Base-by-base conservation (phyloP, 2,329 filamentous ascomycete genomes). In the Ophiosphaerella narmari region DNA sequence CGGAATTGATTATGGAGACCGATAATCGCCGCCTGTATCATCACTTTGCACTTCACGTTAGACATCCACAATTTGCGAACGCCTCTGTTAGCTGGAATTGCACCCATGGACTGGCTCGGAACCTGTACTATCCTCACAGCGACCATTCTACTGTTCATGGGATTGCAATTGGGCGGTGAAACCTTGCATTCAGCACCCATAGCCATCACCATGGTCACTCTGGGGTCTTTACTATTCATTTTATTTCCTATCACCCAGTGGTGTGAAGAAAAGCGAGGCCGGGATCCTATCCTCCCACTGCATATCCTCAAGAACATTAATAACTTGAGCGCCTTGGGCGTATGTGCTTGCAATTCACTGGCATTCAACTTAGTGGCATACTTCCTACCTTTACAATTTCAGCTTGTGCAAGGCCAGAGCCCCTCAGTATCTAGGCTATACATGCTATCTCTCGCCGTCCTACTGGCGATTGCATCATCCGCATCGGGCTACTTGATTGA, bases 331-430 rank as follows among this genome's bases (percentile, higher is more conserved):
- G 76, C 79, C 3, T 76, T 88, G 7, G 66, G 74, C 1, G 76
- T 81, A 1, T 74, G 73, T 13, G 79, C 78, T 51, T 72, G 72
- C 16, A 78, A 82, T 56, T 75, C 75, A 5, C 75, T 85, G 62
- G 81, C 84, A 31, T 88, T 87, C 68, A 86, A 88, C 48, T 85
- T 81, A 0, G 78, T 80, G 1, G 82, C 84, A 33, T 91, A 89
- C 70, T 91, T 88, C 60, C 74, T 91, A 1, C 89, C 89, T 0
- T 77, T 91, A 0, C 91, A 88, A 71, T 89, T 90, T 52, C 89
- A 92, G 67, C 80, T 85, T 9, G 86, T 87, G 0, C 80, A 86
- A 2, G 78, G 78, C n/a, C 80, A 80, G 1, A 79, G 78, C 0
- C 83, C 86, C 0, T 75, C 87, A 34, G 75, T 77, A 9, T 86